Conservation (phyloP, 768 basidiomycete species). For the Leccinum incarnatum region DNA sequence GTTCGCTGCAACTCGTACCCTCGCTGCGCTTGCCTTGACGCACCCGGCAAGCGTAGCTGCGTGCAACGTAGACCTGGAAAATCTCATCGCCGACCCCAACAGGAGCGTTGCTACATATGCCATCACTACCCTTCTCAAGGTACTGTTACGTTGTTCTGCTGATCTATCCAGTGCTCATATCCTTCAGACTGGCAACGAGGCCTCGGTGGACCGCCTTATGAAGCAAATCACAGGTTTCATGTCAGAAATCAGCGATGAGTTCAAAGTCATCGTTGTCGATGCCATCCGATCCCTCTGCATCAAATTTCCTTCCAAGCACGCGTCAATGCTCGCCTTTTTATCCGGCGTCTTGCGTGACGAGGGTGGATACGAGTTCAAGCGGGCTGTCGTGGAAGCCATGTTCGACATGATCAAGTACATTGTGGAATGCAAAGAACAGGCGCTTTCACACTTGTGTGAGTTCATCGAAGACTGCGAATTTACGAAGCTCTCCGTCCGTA, state of each 20-base stretch:
- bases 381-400: constrained; percentile 97
- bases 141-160: constrained; percentile 24
- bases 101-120: constrained; percentile 97
- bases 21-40: constrained; percentile 82
- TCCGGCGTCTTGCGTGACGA: constrained; percentile 96
- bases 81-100: constrained; percentile 92
- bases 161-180: constrained; percentile 4
- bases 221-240: constrained; percentile 99
- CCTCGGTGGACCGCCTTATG: constrained; percentile 97
- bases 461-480: constrained; percentile 99
- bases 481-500: constrained; percentile 96
- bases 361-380: constrained; percentile 99
- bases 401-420: constrained; percentile 99
- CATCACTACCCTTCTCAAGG: constrained; percentile 97
- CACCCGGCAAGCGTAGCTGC: constrained; percentile 85
- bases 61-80: constrained; percentile 97
- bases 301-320: constrained; percentile 97
- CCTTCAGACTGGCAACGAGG: constrained; percentile 92
- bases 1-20: constrained; percentile 95
- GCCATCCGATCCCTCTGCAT: constrained; percentile 97
- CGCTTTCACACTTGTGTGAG: constrained; percentile 96
- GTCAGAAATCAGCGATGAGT: constrained; percentile 99
- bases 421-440: constrained; percentile 92
- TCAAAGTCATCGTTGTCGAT: constrained; percentile 99
- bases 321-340: constrained; percentile 95